Evolutionary conservation across 768 basidiomycete genomes (phyloP).

Genomic region (Amanita fuliginea): DNA sequence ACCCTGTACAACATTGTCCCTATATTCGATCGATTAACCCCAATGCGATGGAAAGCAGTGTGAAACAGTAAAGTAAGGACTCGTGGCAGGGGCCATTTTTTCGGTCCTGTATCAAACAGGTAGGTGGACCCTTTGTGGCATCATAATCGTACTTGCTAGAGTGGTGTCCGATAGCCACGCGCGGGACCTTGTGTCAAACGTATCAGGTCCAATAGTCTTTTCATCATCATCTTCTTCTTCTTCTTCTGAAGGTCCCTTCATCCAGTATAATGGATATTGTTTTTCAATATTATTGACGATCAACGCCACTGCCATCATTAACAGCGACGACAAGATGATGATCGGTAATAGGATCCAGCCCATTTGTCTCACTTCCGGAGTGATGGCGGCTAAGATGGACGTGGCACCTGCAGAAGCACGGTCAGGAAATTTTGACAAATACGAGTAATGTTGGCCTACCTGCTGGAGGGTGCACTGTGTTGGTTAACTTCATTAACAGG

Average conservation of each 20-base stretch:
- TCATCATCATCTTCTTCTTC: neutral
- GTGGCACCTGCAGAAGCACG: constrained; percentile 30
- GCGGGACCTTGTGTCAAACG: neutral
- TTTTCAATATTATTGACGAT: constrained; percentile 40
- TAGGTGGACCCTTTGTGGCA: neutral
- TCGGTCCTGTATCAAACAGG: neutral
- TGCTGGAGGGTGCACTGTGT: constrained; percentile 43
- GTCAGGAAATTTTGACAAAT: neutral
- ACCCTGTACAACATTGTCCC: neutral
- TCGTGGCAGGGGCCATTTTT: neutral
- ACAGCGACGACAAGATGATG: constrained; percentile 33
- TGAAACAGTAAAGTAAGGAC: neutral
- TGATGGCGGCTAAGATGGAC: constrained; percentile 36
- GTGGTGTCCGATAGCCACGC: constrained; percentile 1
- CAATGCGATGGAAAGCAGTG: neutral
- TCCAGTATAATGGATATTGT: constrained; percentile 40
- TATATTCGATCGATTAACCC: neutral
- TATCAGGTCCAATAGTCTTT: neutral
- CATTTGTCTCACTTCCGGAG: constrained; percentile 27
- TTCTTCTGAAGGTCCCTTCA: constrained; percentile 10
- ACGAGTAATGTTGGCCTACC: constrained; percentile 17
- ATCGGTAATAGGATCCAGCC: constrained; percentile 46
- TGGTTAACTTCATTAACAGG: constrained; percentile 41
- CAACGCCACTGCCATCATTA: constrained; percentile 34
- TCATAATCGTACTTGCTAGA: neutral